Percentiles rank a stretch among this genome's conserved stretches.
Evolutionary conservation across 192 early-diverging fungal genomes (phyloP).

Genomic region (Cladochytrium replicatum): DNA sequence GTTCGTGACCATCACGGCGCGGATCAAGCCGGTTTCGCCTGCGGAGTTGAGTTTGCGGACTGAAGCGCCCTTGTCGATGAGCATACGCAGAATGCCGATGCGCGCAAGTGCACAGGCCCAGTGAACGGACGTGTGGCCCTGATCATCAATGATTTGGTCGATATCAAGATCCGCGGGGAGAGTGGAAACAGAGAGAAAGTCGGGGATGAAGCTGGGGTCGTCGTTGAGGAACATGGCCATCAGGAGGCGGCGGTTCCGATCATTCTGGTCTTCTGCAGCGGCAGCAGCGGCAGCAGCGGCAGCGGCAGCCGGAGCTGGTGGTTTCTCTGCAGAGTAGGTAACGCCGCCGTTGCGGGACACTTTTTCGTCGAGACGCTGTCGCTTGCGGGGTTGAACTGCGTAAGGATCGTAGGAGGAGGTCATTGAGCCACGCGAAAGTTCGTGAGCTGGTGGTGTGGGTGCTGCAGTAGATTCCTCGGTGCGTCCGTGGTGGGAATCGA

Average conservation of each 20-base stretch:
- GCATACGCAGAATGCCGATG: conserved; percentile 59
- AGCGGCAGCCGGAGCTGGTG: conserved; percentile 7
- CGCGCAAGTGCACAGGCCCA: conserved; percentile 89
- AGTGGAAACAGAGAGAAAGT: conserved; percentile 28
- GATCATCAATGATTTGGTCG: conserved; percentile 83
- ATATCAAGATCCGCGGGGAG: conserved; percentile 57
- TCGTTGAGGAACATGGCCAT: conserved; percentile 80
- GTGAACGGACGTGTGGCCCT: conserved; percentile 88
- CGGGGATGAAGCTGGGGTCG: conserved; percentile 56
- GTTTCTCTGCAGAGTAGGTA: conserved; percentile 5
- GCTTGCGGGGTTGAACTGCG: not conserved
- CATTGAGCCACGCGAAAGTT: too few relatives aligned
- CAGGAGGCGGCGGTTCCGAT: conserved; percentile 62
- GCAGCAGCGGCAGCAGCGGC: conserved; percentile 5
- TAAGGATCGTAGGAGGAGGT: conserved; percentile 14
- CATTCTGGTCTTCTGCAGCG: conserved; percentile 10
- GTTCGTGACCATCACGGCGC: conserved; percentile 78
- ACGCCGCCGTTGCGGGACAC: conserved; percentile 6
- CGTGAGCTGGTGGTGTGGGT: conserved; percentile 29
- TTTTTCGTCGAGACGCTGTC: not conserved
- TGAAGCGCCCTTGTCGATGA: conserved; percentile 70
- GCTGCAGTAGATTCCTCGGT: conserved; percentile 23
- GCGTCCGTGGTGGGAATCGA: conserved; percentile 40
- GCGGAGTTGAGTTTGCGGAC: conserved; percentile 56
- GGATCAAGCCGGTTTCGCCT: conserved; percentile 83